These are phyloP conservation scores for Phylloporus rhodoxanthus DNA, from an alignment of 768 basidiomycete species.

Conservation along the genomic window DNA sequence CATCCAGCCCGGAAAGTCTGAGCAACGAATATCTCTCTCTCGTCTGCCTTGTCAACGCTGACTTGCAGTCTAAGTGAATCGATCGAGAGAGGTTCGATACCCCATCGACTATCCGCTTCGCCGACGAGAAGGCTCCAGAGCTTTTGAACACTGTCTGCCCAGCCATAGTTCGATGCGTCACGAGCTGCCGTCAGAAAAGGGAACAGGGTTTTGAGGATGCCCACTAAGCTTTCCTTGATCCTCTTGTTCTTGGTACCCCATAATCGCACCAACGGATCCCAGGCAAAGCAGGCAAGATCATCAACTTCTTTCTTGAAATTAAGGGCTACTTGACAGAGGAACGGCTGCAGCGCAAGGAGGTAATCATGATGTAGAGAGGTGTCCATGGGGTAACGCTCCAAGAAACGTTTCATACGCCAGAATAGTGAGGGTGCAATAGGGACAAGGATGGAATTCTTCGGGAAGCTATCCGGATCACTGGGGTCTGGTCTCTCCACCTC, in stretches of 20 bases:
- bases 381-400: conserved; percentile 61
- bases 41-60: conserved; percentile 14
- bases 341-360: conserved; percentile 58
- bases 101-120: conserved; percentile 61
- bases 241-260: conserved; percentile 77
- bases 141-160: conserved; percentile 43
- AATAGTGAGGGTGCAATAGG: conserved; percentile 46
- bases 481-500: conserved; percentile 26
- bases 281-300: conserved; percentile 54
- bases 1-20: conserved; percentile 67
- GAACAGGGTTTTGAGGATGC: conserved; percentile 65
- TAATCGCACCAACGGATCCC: conserved; percentile 58
- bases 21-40: conserved; percentile 47
- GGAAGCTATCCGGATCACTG: conserved; percentile 26
- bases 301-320: conserved; percentile 61
- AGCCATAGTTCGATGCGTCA: conserved; percentile 31
- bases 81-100: conserved; percentile 58
- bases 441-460: conserved; percentile 20
- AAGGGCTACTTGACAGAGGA: conserved; percentile 70
- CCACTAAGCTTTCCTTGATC: conserved; percentile 73
- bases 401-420: conserved; percentile 52
- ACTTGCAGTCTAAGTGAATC: conserved; percentile 57
- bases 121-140: conserved; percentile 53
- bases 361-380: conserved; percentile 77
- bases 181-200: conserved; percentile 55